Conservation (phyloP, 768 basidiomycete genomes). For the Boletellus ananas region DNA sequence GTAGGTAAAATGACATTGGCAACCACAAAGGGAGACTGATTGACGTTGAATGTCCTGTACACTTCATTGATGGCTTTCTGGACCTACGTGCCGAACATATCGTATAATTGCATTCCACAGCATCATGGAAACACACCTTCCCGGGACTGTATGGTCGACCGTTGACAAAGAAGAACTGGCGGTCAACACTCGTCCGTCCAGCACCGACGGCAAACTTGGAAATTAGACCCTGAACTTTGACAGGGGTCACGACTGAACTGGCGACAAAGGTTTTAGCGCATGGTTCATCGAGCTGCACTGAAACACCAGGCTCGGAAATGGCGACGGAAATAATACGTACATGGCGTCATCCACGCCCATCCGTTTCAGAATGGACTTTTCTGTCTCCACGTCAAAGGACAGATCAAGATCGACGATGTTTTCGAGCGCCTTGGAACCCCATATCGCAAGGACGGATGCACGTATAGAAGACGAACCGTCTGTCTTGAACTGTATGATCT, state of each 20-base stretch:
- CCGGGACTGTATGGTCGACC: slow-evolving; percentile 65
- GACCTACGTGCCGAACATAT: background rate
- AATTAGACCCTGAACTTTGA: slow-evolving; percentile 72
- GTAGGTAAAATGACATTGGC: slow-evolving; percentile 54
- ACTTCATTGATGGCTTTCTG: slow-evolving; percentile 6
- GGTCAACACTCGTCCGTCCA: slow-evolving; percentile 74
- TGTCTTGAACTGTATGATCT: slow-evolving; percentile 68
- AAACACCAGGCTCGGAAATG: background rate
- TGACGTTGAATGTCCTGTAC: slow-evolving; percentile 1
- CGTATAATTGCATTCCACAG: background rate
- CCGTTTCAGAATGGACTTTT: slow-evolving; percentile 37
- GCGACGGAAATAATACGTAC: slow-evolving; percentile 12
- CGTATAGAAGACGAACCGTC: slow-evolving; percentile 60
- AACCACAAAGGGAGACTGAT: slow-evolving; percentile 48
- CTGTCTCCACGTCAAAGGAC: slow-evolving; percentile 62
- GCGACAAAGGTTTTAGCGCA: background rate
- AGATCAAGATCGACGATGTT: slow-evolving; percentile 73
- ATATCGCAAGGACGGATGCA: slow-evolving; percentile 67
- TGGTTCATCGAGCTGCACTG: background rate
- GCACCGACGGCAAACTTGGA: slow-evolving; percentile 76
- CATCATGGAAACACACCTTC: background rate
- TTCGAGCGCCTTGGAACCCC: slow-evolving; percentile 80
- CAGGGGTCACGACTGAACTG: slow-evolving; percentile 31
- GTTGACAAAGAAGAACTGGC: slow-evolving; percentile 93
- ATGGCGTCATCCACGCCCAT: slow-evolving; percentile 15